Evolutionary conservation across 2,329 filamentous ascomycete genomes (phyloP).

Genomic region (Fusarium illudens): DNA sequence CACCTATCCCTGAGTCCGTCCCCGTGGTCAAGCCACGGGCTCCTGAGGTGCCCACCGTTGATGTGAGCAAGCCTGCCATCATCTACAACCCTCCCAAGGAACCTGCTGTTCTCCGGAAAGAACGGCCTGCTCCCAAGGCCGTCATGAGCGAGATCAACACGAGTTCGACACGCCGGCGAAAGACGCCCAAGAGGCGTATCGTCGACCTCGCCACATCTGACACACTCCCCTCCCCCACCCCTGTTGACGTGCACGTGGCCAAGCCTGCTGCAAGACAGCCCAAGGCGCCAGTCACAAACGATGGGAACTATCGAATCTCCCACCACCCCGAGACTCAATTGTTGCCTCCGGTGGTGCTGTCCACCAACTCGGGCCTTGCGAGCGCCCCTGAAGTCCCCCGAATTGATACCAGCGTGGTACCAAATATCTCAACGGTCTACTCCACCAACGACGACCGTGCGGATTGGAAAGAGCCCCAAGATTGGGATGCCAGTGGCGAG

Average conservation of each 20-base stretch:
- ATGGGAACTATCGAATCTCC: conserved; percentile 57
- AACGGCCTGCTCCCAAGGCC: conserved; percentile 61
- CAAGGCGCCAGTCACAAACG: conserved; percentile 36
- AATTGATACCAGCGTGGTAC: conserved; percentile 37
- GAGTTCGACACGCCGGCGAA: conserved; percentile 67
- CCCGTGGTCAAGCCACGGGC: conserved; percentile 78
- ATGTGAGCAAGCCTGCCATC: conserved; percentile 74
- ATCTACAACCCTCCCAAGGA: conserved; percentile 62
- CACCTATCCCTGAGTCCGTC: conserved; percentile 76
- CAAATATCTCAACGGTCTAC: conserved; percentile 29
- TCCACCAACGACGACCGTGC: conserved; percentile 27
- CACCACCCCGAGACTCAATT: conserved; percentile 51
- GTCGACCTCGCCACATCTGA: conserved; percentile 70
- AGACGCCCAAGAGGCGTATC: conserved; percentile 69
- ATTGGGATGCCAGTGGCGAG: conserved; percentile 76
- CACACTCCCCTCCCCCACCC: conserved; percentile 39
- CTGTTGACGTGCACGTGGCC: conserved; percentile 41
- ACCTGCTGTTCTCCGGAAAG: conserved; percentile 65
- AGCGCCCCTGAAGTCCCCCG: conserved; percentile 38
- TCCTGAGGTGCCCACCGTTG: conserved; percentile 68
- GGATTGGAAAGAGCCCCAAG: conserved; percentile 55
- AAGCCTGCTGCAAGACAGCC: conserved; percentile 27
- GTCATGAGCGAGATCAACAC: conserved; percentile 67
- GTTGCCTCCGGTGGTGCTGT: conserved; percentile 43
- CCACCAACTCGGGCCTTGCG: conserved; percentile 42